A percentile compares a stretch with the other conserved stretches of the same genome.
These are phyloP conservation scores for Phialophora expanda DNA, from an alignment of 2,329 filamentous ascomycete genomes.

Conservation along the genomic window DNA sequence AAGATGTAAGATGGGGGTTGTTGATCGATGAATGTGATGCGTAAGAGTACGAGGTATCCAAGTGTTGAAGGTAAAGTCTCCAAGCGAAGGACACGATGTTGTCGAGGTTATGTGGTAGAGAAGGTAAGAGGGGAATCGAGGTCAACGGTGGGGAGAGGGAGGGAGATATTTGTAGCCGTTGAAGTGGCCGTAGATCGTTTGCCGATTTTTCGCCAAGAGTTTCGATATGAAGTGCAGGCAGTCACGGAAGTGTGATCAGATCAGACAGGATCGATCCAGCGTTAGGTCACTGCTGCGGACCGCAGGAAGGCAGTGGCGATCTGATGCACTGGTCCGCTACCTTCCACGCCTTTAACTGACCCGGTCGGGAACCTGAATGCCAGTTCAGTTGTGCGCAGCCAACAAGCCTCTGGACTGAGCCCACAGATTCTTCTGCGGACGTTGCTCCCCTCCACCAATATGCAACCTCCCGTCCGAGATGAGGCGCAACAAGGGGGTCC, in stretches of 20 bases:
- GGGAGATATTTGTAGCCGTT: slow-evolving; percentile 31
- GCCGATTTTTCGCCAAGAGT: not conserved
- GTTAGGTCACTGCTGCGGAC: slow-evolving; percentile 11
- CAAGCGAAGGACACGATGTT: slow-evolving; percentile 34
- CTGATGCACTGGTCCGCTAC: slow-evolving; percentile 14
- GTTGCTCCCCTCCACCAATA: slow-evolving; percentile 15
- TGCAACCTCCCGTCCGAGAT: slow-evolving; percentile 20
- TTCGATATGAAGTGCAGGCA: slow-evolving; percentile 5
- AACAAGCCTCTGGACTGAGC: not conserved
- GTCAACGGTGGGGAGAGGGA: slow-evolving; percentile 21
- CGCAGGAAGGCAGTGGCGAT: slow-evolving; percentile 17
- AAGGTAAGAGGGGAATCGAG: slow-evolving; percentile 22
- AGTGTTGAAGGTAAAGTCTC: slow-evolving; percentile 32
- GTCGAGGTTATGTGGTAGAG: slow-evolving; percentile 25
- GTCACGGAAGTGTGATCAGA: slow-evolving; percentile 17
- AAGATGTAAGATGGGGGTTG: slow-evolving; percentile 21
- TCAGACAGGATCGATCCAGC: slow-evolving; percentile 19
- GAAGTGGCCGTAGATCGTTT: slow-evolving; percentile 15
- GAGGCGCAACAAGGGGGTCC: slow-evolving; percentile 4
- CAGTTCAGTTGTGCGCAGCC: slow-evolving; percentile 3
- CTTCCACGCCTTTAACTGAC: not conserved
- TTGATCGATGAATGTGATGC: slow-evolving; percentile 32
- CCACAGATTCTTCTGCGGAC: slow-evolving; percentile 5
- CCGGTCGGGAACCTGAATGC: slow-evolving; percentile 5
- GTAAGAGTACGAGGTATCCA: slow-evolving; percentile 37